Evolutionary conservation across 1,284 basidiomycete genomes (phyloP).

Genomic region (Ceratobasidium sp.): DNA sequence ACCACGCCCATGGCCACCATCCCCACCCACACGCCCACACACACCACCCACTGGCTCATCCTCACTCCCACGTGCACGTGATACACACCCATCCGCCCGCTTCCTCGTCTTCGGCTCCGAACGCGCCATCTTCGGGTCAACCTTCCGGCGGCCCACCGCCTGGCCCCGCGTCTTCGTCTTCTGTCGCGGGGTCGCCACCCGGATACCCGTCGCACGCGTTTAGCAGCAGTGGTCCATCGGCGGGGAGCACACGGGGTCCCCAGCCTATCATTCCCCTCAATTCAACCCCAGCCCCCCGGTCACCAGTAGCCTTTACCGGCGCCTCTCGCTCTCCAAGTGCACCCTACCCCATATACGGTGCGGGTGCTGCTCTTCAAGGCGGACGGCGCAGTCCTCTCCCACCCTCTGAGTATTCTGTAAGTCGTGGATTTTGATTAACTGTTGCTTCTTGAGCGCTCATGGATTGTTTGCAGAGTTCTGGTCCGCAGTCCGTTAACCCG

Average conservation of each 20-base stretch:
- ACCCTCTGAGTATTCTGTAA: constrained; percentile 16
- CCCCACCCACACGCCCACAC: constrained; percentile 1
- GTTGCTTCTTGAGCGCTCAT: neutral
- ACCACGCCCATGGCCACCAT: neutral
- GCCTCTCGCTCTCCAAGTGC: constrained; percentile 22
- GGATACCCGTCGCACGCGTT: constrained; percentile 29
- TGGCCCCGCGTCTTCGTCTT: constrained; percentile 13
- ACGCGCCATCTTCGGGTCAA: no score
- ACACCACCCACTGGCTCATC: constrained; percentile 6
- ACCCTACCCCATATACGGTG: constrained; percentile 35
- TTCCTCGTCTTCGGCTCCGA: neutral
- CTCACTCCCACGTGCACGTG: constrained; percentile 38
- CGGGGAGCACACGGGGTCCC: constrained; percentile 19
- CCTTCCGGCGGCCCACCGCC: neutral
- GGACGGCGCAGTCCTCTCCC: constrained; percentile 11
- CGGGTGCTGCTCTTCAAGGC: constrained; percentile 11
- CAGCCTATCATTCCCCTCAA: constrained; percentile 37
- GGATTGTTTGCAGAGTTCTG: neutral
- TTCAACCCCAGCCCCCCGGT: constrained; percentile 32
- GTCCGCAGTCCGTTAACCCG: neutral
- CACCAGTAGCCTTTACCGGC: constrained; percentile 11
- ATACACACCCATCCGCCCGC: constrained; percentile 28
- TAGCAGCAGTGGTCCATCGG: constrained; percentile 8
- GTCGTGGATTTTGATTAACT: neutral
- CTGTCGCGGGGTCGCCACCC: constrained; percentile 6